These are phyloP conservation scores for Stramenopiles sp. DNA, from an alignment of 352 stramenopile genomes.

Conservation along the genomic window DNA sequence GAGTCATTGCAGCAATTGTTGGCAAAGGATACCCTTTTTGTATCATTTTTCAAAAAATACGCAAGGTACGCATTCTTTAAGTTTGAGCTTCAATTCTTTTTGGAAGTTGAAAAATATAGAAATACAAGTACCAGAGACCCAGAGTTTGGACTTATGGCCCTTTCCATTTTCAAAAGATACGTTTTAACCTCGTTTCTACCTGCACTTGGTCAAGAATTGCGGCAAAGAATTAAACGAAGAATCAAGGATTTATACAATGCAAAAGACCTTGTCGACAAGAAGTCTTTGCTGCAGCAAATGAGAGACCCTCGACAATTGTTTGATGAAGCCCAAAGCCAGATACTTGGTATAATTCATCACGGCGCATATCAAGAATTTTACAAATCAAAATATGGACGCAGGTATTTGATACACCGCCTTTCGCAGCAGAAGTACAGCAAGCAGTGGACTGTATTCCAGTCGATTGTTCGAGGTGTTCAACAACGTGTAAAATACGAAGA, in stretches of 20 bases:
- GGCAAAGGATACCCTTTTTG: neutral
- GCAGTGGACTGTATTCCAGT: neutral
- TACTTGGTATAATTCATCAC: neutral
- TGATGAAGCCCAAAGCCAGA: neutral
- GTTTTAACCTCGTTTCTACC: neutral
- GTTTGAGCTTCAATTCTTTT: neutral
- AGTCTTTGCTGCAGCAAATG: neutral
- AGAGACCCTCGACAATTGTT: neutral
- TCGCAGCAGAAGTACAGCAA: neutral
- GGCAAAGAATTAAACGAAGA: neutral
- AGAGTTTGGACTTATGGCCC: neutral
- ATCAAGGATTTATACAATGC: neutral
- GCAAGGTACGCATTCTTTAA: neutral
- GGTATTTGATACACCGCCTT: neutral
- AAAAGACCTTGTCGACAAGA: neutral
- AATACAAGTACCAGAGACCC: neutral
- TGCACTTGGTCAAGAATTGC: neutral
- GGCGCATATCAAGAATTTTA: neutral
- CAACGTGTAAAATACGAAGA: neutral
- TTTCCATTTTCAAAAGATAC: constrained; percentile 5
- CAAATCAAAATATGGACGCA: constrained; percentile 5
- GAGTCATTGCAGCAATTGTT: neutral
- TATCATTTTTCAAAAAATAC: neutral
- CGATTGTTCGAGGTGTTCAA: neutral
- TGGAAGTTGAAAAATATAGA: neutral